Percentiles rank a stretch among this genome's conserved stretches.
Conservation (phyloP, 1,284 basidiomycete genomes). For the Puccinia novopanici region DNA sequence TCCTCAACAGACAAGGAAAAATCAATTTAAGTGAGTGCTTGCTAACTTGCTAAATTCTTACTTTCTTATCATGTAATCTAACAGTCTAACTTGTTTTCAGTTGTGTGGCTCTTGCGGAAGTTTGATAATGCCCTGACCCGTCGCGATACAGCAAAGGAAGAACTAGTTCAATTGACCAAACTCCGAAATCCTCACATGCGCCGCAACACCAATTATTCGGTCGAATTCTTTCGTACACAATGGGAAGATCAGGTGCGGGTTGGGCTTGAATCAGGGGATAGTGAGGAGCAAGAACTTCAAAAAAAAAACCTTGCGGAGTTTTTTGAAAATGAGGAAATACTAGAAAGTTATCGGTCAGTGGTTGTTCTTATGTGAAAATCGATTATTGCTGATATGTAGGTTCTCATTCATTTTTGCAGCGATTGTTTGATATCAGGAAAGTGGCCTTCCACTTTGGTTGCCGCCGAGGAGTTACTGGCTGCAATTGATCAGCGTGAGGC, state of each 20-base stretch:
- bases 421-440: neutral
- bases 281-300: neutral
- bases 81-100: too few relatives aligned
- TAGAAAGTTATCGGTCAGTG: neutral
- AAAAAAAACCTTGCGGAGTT: neutral
- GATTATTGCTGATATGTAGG: too few relatives aligned
- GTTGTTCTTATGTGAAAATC: too few relatives aligned
- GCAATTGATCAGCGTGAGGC: too few relatives aligned
- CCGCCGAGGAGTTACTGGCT: too few relatives aligned
- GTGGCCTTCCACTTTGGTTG: neutral
- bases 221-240: neutral
- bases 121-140: neutral
- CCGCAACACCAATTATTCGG: neutral
- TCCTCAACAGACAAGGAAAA: neutral
- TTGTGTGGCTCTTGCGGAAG: neutral
- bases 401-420: neutral
- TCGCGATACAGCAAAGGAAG: neutral
- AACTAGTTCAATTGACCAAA: neutral
- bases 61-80: too few relatives aligned
- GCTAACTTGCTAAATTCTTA: neutral
- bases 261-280: neutral
- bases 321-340: neutral
- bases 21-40: neutral
- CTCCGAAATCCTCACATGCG: neutral
- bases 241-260: neutral